These are phyloP conservation scores for Mantamonas sphyraenae DNA, from an alignment of 78 protist species.

Conservation along the genomic window DNA sequence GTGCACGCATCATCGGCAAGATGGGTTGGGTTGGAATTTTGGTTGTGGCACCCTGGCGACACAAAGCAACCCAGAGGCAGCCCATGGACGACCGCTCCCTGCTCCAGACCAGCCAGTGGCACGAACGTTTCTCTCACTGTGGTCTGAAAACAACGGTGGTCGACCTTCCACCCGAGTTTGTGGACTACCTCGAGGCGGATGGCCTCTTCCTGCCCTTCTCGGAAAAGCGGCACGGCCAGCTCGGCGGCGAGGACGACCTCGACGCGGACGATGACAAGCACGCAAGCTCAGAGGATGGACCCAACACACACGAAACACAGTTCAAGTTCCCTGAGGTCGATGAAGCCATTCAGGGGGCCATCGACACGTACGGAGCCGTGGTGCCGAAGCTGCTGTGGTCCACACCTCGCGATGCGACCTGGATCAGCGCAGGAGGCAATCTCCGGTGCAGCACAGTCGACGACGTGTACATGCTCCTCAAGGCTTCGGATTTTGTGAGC, in stretches of 20 bases:
- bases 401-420: conserved; percentile 49
- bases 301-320: conserved; percentile 3
- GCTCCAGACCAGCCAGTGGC: too few relatives aligned
- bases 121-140: too few relatives aligned
- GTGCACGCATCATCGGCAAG: too few relatives aligned
- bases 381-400: conserved; percentile 55
- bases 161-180: neutral
- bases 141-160: too few relatives aligned
- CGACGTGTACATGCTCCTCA: conserved; percentile 38
- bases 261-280: neutral
- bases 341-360: conserved; percentile 9
- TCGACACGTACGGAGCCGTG: conserved; percentile 25
- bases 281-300: too few relatives aligned
- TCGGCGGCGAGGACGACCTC: neutral
- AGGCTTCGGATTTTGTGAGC: conserved; percentile 40
- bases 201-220: neutral
- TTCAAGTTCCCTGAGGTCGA: conserved; percentile 19
- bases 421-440: conserved; percentile 10
- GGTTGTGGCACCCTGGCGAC: too few relatives aligned
- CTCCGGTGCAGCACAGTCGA: conserved; percentile 18
- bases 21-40: too few relatives aligned
- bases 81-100: too few relatives aligned
- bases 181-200: conserved; percentile 6
- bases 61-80: too few relatives aligned
- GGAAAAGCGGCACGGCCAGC: neutral